phyloP scores from a whole-genome alignment of 768 basidiomycete genomes.

The Mycena capillaripes region DNA sequence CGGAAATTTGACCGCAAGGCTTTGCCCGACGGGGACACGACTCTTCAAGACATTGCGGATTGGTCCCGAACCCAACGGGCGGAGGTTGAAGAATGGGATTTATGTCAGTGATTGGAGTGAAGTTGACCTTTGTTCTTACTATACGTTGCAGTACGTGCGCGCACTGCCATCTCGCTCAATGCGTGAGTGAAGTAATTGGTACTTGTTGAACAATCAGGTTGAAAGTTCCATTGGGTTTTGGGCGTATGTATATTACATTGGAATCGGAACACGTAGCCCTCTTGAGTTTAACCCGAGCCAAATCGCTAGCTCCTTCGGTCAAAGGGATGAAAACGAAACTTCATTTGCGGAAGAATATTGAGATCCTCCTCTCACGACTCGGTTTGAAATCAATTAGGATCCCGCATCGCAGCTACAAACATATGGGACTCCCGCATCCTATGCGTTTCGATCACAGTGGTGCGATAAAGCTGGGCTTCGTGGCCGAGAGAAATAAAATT shows the following conservation, averaged over 20 bases:
- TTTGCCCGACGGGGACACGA: background rate
- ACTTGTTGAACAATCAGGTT: too few species aligned
- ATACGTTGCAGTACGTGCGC: background rate
- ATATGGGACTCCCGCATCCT: too few species aligned
- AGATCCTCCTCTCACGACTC: too few species aligned
- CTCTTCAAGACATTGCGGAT: conserved; percentile 2
- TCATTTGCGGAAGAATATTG: too few species aligned
- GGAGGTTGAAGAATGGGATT: conserved; percentile 2
- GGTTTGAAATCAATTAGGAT: too few species aligned
- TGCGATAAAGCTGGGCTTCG: too few species aligned
- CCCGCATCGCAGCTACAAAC: too few species aligned
- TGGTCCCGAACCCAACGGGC: background rate
- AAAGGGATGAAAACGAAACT: background rate
- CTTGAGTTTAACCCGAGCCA: background rate
- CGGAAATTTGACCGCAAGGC: background rate
- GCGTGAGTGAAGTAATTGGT: background rate
- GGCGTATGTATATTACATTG: background rate
- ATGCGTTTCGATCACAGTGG: too few species aligned
- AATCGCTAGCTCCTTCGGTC: background rate
- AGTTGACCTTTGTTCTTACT: background rate
- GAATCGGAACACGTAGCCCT: background rate
- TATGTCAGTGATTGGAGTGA: background rate
- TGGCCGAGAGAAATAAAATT: too few species aligned
- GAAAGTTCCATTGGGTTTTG: too few species aligned
- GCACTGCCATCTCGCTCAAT: too few species aligned